Percentiles rank a stretch among this genome's conserved stretches.
Conservation (phyloP, 2,329 filamentous ascomycete genomes). For the Penicillium expansum region DNA sequence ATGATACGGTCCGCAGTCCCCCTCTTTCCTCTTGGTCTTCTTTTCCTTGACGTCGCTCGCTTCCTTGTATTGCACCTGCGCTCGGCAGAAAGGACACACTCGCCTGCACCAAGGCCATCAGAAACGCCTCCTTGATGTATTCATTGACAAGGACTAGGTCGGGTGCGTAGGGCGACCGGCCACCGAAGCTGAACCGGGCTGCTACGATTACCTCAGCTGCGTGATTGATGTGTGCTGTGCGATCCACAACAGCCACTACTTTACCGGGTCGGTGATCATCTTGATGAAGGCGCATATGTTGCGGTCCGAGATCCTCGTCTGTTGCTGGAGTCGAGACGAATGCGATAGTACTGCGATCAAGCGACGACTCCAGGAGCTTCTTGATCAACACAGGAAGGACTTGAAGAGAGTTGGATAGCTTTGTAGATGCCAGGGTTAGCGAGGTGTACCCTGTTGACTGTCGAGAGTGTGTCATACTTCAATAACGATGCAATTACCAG, state of each 20-base stretch:
- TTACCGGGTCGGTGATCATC: not conserved
- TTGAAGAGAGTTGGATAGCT: not conserved
- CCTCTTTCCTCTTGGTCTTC: not conserved
- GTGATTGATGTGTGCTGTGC: conserved; percentile 53
- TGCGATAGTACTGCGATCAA: not conserved
- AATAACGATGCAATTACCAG: conserved; percentile 52
- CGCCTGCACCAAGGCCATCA: conserved; percentile 47
- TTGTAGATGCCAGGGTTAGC: not conserved
- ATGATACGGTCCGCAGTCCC: not conserved
- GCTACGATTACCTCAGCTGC: conserved; percentile 55
- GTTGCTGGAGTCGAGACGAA: not conserved
- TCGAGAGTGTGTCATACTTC: conserved; percentile 37
- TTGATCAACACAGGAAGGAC: not conserved
- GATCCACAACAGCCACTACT: conserved; percentile 60
- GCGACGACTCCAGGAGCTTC: not conserved
- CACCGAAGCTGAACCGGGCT: conserved; percentile 56
- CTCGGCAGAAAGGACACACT: not conserved
- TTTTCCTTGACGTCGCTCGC: not conserved
- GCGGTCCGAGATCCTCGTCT: not conserved
- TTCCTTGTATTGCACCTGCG: not conserved
- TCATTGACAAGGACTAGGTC: conserved; percentile 65
- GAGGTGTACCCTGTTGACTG: not conserved
- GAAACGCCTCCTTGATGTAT: conserved; percentile 55
- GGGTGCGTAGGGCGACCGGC: conserved; percentile 59
- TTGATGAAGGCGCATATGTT: not conserved